Evolutionary conservation across 345 rosid species (phyloP), one percentile per base, ranked within the genome.

Genomic region (Nasturtium officinale): DNA sequence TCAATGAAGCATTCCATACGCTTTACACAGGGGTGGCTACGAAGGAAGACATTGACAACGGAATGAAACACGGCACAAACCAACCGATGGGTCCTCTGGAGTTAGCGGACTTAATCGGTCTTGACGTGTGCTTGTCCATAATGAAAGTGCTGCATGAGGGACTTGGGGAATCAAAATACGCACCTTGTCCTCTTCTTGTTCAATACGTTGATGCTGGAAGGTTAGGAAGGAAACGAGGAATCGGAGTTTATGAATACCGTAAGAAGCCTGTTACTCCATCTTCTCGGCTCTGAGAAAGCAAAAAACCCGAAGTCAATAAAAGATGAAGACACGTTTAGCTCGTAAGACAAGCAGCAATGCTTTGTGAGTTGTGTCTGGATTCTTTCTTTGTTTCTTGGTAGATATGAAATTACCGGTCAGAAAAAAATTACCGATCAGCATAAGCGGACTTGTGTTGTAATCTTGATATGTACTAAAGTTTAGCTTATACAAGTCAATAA

Each of bases 1-100:
- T 94, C 80, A 94, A 94, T 42, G 96, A 91, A 83, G 96, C 97
- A 7, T 91, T 91, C 76, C 77, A 77, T 76, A 67, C 93, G 5
- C 93, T 95, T 12, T 78, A 87, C 82, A 91, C 97, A 13, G 96
- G 98, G 25, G 96, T 91, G 42, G 96, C 95, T n/a, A 82, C 93
- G 11, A 91, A 86, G 85, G 97, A 94, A 75, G 96, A 91, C 75
- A 91, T 94, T 58, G 98, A 94, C 76, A 63, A 72, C 9, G 97
- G 93, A 71, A 94, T 91, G 96, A 94, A 88, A 81, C 72, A 88
- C 37, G 98, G 98, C 50, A 89, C 96, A 45, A 90, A 94, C 80
- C 97, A 91, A 17, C 97, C 97, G 0, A 85, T 85, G 96, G 97
- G 97, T 54, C 97, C 96, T 35, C 74, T 90, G 71, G 82, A 86